A percentile compares a stretch with the other conserved stretches of the same genome.
Evolutionary conservation across 2,329 filamentous ascomycete species (phyloP).

Genomic region (Bipolaris bicolor): DNA sequence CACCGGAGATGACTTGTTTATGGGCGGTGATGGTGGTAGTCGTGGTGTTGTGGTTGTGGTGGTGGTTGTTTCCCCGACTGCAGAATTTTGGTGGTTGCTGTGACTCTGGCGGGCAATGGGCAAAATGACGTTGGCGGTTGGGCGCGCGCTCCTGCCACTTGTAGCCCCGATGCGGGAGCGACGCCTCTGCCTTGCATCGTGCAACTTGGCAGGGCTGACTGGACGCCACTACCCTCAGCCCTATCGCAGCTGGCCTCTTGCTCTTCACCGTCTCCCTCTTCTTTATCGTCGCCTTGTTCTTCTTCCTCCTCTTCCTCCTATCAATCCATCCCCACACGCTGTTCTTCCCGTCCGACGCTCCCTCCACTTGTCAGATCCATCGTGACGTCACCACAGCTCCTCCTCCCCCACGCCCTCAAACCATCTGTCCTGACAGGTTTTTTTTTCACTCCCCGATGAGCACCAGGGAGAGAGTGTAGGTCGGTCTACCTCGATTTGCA

Average conservation of each 20-base stretch:
- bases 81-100: constrained; percentile 3
- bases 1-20: background rate
- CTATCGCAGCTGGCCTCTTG: background rate
- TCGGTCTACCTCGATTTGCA: background rate
- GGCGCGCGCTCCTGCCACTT: constrained; percentile 19
- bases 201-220: constrained; percentile 27
- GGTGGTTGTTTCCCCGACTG: background rate
- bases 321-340: background rate
- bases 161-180: constrained; percentile 19
- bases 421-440: background rate
- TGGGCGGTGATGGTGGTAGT: background rate
- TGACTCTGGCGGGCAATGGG: background rate
- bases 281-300: background rate
- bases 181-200: constrained; percentile 22
- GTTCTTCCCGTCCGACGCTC: background rate
- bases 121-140: constrained; percentile 23
- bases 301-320: background rate
- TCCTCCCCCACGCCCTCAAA: background rate
- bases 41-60: background rate
- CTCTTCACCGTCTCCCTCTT: background rate
- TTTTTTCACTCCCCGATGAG: background rate
- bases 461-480: background rate
- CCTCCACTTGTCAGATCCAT: background rate
- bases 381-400: background rate
- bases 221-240: background rate